Conservation (phyloP, 2,329 filamentous ascomycete species). For the Xylariaceae sp. region DNA sequence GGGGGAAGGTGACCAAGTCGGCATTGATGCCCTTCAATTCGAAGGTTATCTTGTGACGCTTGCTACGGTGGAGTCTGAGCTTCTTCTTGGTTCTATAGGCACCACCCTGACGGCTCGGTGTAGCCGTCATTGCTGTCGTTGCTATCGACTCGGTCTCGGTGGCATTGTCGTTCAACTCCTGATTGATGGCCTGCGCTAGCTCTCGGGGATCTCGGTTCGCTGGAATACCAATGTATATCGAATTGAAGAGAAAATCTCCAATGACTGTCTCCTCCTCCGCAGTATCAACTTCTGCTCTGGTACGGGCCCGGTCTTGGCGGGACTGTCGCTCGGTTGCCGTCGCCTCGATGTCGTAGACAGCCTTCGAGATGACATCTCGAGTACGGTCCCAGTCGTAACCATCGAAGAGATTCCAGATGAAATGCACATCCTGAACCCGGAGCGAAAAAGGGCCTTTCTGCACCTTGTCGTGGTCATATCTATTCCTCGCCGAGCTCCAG, state of each 20-base stretch:
- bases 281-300: constrained; percentile 55
- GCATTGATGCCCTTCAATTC: constrained; percentile 79
- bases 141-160: constrained; percentile 89
- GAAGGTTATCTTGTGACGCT: constrained; percentile 90
- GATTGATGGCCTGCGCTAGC: constrained; percentile 76
- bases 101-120: constrained; percentile 41
- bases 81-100: constrained; percentile 43
- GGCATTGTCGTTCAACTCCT: constrained; percentile 73
- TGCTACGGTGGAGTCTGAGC: constrained; percentile 75
- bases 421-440: constrained; percentile 74
- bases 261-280: constrained; percentile 79
- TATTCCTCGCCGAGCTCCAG: constrained; percentile 73
- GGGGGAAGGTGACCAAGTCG: constrained; percentile 75
- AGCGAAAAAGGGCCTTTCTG: constrained; percentile 66
- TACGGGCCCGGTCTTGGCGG: constrained; percentile 46
- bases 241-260: constrained; percentile 95
- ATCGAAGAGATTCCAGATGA: constrained; percentile 97
- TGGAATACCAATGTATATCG: constrained; percentile 92
- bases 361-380: constrained; percentile 75
- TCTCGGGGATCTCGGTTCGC: constrained; percentile 78
- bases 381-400: constrained; percentile 95
- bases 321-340: constrained; percentile 70
- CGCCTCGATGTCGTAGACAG: constrained; percentile 78
- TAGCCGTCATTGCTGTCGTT: constrained; percentile 60
- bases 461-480: constrained; percentile 58